Evolutionary conservation across 2,329 filamentous ascomycete genomes (phyloP).

Genomic region (Lachnellula cervina): DNA sequence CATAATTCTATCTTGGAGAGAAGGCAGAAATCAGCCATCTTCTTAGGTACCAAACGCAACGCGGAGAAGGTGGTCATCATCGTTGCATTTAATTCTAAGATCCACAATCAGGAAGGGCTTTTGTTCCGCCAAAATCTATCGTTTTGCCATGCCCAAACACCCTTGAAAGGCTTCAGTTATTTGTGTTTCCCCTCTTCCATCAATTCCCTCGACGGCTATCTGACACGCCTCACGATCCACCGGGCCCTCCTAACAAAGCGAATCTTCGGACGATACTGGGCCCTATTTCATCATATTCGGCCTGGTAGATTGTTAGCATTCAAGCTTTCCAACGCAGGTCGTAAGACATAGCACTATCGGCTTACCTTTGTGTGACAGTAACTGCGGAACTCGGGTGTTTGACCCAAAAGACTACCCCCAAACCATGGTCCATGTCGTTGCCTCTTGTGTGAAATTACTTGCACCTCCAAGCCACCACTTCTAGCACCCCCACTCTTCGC

Average conservation of each 20-base stretch:
- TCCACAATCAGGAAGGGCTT: conserved; percentile 7
- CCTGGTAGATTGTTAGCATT: conserved; percentile 3
- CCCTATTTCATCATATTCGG: conserved; percentile 25
- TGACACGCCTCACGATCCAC: conserved; percentile 53
- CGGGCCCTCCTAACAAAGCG: conserved; percentile 86
- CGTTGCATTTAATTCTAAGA: conserved; percentile 7
- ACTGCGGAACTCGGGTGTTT: conserved; percentile 96
- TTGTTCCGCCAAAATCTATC: conserved; percentile 8
- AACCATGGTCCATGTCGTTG: conserved; percentile 99
- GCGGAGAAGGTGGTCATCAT: not conserved
- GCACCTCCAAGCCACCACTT: conserved; percentile 91
- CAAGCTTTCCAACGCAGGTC: not conserved
- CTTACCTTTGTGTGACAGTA: conserved; percentile 87
- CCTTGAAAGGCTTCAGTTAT: not conserved
- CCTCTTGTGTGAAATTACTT: conserved; percentile 95
- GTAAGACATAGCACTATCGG: not conserved
- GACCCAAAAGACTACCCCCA: conserved; percentile 89
- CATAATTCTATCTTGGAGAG: too few species aligned
- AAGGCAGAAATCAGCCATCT: not conserved
- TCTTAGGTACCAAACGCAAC: not conserved
- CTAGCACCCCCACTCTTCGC: conserved; percentile 80
- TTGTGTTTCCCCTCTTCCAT: not conserved
- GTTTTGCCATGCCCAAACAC: not conserved
- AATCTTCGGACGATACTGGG: conserved; percentile 80
- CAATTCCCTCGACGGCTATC: not conserved